Conservation (phyloP, 2,329 filamentous ascomycete species). For the Botrytis sinoallii region DNA sequence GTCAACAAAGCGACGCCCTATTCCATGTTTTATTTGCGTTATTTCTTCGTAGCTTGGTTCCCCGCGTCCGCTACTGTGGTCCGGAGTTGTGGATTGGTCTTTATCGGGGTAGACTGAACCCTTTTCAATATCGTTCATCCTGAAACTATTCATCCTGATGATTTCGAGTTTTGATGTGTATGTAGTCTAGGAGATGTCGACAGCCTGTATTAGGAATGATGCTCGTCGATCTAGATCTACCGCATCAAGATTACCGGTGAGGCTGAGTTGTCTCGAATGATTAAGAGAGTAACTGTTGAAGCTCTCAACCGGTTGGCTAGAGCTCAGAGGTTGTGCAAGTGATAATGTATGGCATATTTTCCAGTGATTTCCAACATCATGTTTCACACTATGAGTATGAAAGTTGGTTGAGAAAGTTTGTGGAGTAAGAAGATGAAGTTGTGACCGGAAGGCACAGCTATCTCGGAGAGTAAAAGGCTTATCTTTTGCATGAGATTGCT, state of each 20-base stretch:
- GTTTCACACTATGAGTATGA: background rate
- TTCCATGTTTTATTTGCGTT: constrained; percentile 24
- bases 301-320: background rate
- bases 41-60: constrained; percentile 31
- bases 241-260: background rate
- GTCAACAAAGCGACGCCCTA: constrained; percentile 27
- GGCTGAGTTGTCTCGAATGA: constrained; percentile 6
- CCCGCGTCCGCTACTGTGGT: constrained; percentile 26
- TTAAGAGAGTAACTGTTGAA: background rate
- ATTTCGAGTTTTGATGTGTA: background rate
- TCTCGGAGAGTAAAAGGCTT: constrained; percentile 12
- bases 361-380: background rate
- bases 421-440: background rate
- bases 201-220: background rate
- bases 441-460: constrained; percentile 5
- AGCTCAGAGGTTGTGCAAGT: background rate
- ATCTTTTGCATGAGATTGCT: constrained; percentile 13
- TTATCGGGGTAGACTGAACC: constrained; percentile 17
- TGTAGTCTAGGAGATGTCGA: background rate
- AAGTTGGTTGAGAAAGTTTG: background rate
- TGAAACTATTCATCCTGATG: constrained; percentile 7
- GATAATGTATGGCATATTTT: background rate
- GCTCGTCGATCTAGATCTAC: background rate
- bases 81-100: constrained; percentile 21
- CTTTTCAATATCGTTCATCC: constrained; percentile 24